Conservation (phyloP, 2,329 filamentous ascomycete genomes). For the Ceratocystis colombiana region DNA sequence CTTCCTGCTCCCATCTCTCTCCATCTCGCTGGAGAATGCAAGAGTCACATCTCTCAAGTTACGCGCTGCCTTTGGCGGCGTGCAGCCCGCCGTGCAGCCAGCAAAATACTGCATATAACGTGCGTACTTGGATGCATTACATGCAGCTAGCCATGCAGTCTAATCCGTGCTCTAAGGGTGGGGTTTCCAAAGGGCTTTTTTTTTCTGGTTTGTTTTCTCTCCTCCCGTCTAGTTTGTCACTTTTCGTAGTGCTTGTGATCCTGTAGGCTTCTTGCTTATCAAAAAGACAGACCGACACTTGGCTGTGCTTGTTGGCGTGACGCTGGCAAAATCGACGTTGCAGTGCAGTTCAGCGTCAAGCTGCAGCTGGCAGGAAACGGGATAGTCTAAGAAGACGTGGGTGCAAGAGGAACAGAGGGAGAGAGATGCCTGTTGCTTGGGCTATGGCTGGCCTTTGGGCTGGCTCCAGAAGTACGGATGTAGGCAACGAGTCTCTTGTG, state of each 20-base stretch:
- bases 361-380: neutral
- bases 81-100: conserved; percentile 10
- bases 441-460: no score
- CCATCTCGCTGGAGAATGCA: neutral
- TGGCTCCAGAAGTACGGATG: no score
- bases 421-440: neutral
- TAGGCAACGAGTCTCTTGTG: no score
- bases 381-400: neutral
- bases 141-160: conserved; percentile 2
- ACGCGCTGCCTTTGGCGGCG: conserved; percentile 10
- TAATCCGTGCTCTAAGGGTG: neutral
- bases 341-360: neutral
- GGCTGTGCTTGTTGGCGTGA: neutral
- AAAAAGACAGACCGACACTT: neutral
- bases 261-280: neutral
- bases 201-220: neutral
- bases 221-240: neutral
- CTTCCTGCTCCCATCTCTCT: no score
- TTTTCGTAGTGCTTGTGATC: neutral
- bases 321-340: neutral
- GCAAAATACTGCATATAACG: neutral
- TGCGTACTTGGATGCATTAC: neutral
- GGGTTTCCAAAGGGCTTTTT: neutral
- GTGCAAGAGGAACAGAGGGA: neutral
- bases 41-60: neutral